Base-by-base conservation (phyloP, 768 basidiomycete genomes). In the Lentinula guzmanii region DNA sequence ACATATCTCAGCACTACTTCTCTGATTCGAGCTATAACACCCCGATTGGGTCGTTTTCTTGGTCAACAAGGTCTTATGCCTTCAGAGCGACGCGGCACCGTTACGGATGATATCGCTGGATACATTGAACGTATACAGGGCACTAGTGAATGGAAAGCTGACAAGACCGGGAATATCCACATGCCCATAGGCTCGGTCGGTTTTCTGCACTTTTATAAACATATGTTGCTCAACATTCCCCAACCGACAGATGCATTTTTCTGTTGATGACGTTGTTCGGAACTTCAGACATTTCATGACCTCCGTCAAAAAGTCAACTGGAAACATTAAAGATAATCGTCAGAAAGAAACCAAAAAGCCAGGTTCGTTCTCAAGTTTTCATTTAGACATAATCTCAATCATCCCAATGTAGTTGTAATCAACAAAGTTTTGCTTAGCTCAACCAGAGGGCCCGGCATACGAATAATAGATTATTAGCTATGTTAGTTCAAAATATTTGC, bases 61-160 rank as follows among this genome's bases (percentile, higher is more conserved):
- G 86, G 96, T 67, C 95, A 94, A 45, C 85, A 92, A 57, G 96
- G 96, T 60, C 76, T 98, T 50, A 97, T 99, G 95, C 97, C 97
- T 10, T 90, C 91, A 6, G 92, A 90, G 64, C 87, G 95, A 71
- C 83, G 95, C 61, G 97, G 97, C 4, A 95, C 95, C 1, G 96
- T 98, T 18, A 92, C 93, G 1, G 91, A 94, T 54, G 93, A 98
- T 62, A 79, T 98, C 45, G 87, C 81, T 13, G 86, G 86, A 11
- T 95, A 90, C 65, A 86, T 99, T 61, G 81, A 84, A 66, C 84
- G 85, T 53, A 82, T 96, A 39, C 83, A 86, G 60, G 93, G 91
- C 11, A 87, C 88, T 4, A 86, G 88, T 51, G 95, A 98, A 70
- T 99, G 96, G 94, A 92, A 87, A 74, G 93, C 92, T 8, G 94